phyloP scores from a whole-genome alignment of 2,329 filamentous ascomycete species.

The Nemania sp. region DNA sequence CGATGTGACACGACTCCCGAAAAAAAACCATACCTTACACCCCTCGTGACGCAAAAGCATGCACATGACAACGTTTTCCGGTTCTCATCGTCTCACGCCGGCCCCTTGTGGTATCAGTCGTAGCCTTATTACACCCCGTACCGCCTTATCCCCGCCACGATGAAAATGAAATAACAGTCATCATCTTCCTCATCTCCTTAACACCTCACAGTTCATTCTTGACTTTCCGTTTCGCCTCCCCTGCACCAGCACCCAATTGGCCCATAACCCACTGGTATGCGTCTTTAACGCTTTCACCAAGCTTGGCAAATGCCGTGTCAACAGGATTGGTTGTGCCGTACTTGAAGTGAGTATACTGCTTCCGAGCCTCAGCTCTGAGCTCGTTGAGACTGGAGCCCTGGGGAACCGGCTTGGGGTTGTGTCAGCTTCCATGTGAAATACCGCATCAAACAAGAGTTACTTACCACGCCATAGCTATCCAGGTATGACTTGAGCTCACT shows the following conservation, averaged over 20 bases:
- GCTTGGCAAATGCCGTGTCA: constrained; percentile 68
- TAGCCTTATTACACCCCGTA: constrained; percentile 10
- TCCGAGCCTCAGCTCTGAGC: constrained; percentile 71
- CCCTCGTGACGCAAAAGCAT: constrained; percentile 5
- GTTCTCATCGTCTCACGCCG: background rate
- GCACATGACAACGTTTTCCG: constrained; percentile 15
- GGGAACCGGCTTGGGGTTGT: constrained; percentile 51
- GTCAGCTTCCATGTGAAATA: constrained; percentile 33
- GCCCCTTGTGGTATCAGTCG: constrained; percentile 10
- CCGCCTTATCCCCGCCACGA: background rate
- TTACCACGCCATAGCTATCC: constrained; percentile 74
- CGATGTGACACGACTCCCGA: background rate
- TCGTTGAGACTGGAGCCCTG: constrained; percentile 72
- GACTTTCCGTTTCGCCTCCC: constrained; percentile 55
- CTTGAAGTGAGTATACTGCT: constrained; percentile 75
- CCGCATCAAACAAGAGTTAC: constrained; percentile 18
- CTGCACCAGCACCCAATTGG: constrained; percentile 54
- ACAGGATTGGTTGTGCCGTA: constrained; percentile 72
- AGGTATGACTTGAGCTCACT: constrained; percentile 78
- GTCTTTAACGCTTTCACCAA: constrained; percentile 54
- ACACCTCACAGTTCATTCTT: constrained; percentile 54
- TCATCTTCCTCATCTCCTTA: background rate
- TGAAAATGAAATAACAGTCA: background rate
- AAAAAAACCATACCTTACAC: constrained; percentile 1
- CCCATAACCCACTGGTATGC: constrained; percentile 57